Evolutionary conservation across 2,329 filamentous ascomycete species (phyloP).

Genomic region (Fusarium sp.): DNA sequence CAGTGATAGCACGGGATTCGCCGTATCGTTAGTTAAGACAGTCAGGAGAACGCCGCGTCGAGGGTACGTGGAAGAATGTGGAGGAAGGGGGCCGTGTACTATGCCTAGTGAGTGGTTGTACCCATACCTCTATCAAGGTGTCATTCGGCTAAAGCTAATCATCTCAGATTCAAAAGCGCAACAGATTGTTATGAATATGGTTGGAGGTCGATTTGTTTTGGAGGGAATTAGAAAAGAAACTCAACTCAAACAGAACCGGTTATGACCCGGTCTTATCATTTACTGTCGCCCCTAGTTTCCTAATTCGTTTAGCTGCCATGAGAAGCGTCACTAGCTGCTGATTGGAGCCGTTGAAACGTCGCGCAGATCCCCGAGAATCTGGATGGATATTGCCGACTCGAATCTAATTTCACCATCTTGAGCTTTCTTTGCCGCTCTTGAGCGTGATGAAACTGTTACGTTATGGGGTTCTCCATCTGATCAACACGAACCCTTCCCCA

Average conservation of each 20-base stretch:
- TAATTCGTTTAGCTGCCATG: constrained; percentile 19
- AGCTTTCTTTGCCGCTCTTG: neutral
- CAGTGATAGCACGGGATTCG: too few relatives aligned
- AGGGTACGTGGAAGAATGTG: constrained; percentile 35
- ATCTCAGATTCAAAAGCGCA: constrained; percentile 5
- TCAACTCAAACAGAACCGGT: constrained; percentile 9
- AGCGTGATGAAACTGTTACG: constrained; percentile 16
- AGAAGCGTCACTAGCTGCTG: neutral
- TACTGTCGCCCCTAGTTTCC: constrained; percentile 28
- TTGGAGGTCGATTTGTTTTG: constrained; percentile 2
- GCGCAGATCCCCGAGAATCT: constrained; percentile 1
- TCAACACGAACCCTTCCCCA: constrained; percentile 34
- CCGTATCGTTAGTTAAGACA: neutral
- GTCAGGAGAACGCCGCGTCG: constrained; percentile 26
- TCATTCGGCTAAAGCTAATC: neutral
- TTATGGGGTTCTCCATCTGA: constrained; percentile 17
- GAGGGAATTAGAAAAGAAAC: constrained; percentile 7
- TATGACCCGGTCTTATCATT: constrained; percentile 6
- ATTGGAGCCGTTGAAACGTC: neutral
- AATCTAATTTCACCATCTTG: constrained; percentile 17
- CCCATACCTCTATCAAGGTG: neutral
- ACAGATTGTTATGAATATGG: constrained; percentile 22
- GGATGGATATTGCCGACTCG: constrained; percentile 1
- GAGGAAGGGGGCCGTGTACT: constrained; percentile 48
- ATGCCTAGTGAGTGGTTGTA: constrained; percentile 36